These are phyloP conservation scores for Wickerhamiella lipophila DNA, from an alignment of 805 yeast genomes.

Conservation along the genomic window DNA sequence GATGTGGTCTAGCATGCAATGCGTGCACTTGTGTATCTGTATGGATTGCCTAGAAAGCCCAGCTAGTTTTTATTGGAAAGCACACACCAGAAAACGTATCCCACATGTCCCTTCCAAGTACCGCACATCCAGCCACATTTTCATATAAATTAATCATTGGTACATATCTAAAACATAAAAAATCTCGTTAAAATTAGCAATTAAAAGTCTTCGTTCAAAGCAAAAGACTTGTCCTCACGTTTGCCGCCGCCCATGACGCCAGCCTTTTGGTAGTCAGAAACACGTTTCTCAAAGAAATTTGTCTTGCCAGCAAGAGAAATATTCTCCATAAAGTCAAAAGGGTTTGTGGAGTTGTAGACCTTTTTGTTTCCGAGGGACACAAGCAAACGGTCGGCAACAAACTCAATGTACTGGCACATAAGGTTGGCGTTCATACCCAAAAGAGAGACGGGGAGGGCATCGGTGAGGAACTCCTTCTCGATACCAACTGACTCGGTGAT, in stretches of 20 bases:
- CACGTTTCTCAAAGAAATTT: conserved; percentile 97
- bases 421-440: conserved; percentile 89
- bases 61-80: too few species aligned
- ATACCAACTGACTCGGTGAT: conserved; percentile 91
- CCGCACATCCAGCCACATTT: too few species aligned
- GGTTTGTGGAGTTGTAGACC: conserved; percentile 75
- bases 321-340: conserved; percentile 98
- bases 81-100: too few species aligned
- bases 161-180: not conserved
- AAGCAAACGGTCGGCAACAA: conserved; percentile 89
- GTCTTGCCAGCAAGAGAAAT: conserved; percentile 97
- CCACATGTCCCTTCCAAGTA: too few species aligned
- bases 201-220: conserved; percentile 90
- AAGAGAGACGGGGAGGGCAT: conserved; percentile 84
- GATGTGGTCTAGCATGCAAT: too few species aligned
- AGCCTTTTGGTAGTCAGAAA: conserved; percentile 96
- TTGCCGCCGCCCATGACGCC: conserved; percentile 84
- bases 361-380: conserved; percentile 85
- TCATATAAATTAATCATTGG: not conserved
- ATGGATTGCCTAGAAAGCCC: too few species aligned
- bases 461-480: conserved; percentile 88
- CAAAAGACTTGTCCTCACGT: conserved; percentile 48
- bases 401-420: conserved; percentile 97
- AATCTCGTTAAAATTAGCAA: not conserved
- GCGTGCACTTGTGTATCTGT: too few species aligned